Base-by-base conservation (phyloP, 768 basidiomycete genomes). In the Panaeolus cyanescens region DNA sequence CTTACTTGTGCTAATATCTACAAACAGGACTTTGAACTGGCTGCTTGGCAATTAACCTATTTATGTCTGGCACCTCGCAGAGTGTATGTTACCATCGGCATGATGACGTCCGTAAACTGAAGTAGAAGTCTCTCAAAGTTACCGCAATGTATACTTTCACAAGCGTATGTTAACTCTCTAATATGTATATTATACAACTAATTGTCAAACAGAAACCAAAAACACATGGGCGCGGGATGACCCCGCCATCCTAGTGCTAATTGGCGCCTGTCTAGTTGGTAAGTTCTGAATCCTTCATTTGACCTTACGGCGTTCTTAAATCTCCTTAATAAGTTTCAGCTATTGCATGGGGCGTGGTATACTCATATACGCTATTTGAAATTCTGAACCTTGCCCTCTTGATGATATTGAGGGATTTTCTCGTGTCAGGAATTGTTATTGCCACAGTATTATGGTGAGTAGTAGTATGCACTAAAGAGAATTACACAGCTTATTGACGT, bases 181-280 rank as follows among this genome's bases (percentile, higher is more conserved):
- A 1, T 37, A 13, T 60, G 17, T 10, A 42, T 39, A 61, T 15
- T 59, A 25, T 34, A 56, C 62, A 33, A 30, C 40, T 31, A 5
- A 54, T 37, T 40, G 42, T 9, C 36, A 32, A 39, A 15, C 76
- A 92, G 95, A 98, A 80, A 98, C 96, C 19, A 98, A 97, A 82
- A 97, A 99, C 73, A 94, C 92, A 15, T 98, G 96, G 96, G 95
- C 96, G 19, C 82, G 96, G 73, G 96, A 99, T 74, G 96, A 99
- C 71, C 96, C 96, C 20, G 96, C 96, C 28, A 95, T 97, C 64
- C 83, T 98, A 28, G 83, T 98, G 30, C 84, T 99, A 54, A 88
- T 98, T 42, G 84, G 85, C 54, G 90, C 84, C 42, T 94, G 89
- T 72, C 83, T 96, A 20, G 82, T 80, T 56, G 87, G 95, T 94